Evolutionary conservation across 768 basidiomycete genomes (phyloP), one percentile per base, ranked within the genome.

Genomic region (Exidia glandulosa): DNA sequence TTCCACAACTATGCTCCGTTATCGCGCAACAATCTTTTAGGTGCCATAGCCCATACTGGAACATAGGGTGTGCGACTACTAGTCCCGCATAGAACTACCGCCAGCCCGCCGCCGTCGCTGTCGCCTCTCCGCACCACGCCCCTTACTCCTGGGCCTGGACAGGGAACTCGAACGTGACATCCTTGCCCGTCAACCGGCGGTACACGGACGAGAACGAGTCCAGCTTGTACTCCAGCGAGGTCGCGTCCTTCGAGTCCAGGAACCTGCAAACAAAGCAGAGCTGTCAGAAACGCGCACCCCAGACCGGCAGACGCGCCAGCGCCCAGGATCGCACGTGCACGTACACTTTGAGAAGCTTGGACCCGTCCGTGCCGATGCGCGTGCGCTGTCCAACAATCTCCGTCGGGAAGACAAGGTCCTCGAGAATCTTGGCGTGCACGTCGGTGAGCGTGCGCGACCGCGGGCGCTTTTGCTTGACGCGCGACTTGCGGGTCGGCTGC

Each of bases 321-420:
- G 19, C 2, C 19, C 13, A 56, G 14, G 23, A 50, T 57, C 29
- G 31, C 30, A 37, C 27, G 47, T 27, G 25, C 31, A 86, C 95
- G 63, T 81, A 98, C 95, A 97, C 95, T 87, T 94, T 92, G 72
- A 97, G 80, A 65, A 95, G 80, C 79, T 95, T 97, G 66, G 89
- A 87, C 68, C 96, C 96, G 66, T 98, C 96, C 61, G 88, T 86
- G 57, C 84, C 82, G 60, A 97, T 86, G 68, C 96, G 89, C 68
- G 92, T 97, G 74, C 96, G 80, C 86, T 98, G 98, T 69, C 96
- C 96, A 67, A 94, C 90, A 72, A 99, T 99, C 81, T 98, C 96
- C 32, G 93, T 93, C 65, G 96, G 96, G 85, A 85, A 96, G 59
- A 99, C 96, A 61, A 99, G 89, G 76, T 99, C 96, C 77, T 98